These are phyloP conservation scores for Porodaedalea pini DNA, from an alignment of 1,284 basidiomycete species.

Conservation along the genomic window DNA sequence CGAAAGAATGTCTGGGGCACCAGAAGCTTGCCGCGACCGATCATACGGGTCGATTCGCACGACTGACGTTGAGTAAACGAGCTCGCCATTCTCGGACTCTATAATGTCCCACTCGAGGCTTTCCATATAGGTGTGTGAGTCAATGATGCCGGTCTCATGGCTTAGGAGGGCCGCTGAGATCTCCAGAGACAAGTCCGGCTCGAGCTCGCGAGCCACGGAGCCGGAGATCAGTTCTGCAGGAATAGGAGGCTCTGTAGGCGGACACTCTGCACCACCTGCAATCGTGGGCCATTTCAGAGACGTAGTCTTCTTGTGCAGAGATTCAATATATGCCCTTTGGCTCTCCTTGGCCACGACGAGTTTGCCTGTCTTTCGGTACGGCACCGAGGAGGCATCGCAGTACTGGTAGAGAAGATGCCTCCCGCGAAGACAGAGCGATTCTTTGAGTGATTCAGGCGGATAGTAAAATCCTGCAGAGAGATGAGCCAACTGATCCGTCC, in stretches of 20 bases:
- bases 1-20: constrained; percentile 30
- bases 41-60: constrained; percentile 77
- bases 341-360: constrained; percentile 73
- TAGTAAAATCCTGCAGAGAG: constrained; percentile 69
- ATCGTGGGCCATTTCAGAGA: constrained; percentile 49
- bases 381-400: constrained; percentile 65
- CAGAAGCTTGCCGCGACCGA: constrained; percentile 26
- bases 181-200: constrained; percentile 74
- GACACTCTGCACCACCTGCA: constrained; percentile 25
- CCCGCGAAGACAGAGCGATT: constrained; percentile 82
- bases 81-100: constrained; percentile 66
- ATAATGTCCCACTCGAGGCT: constrained; percentile 76
- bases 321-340: constrained; percentile 69
- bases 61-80: constrained; percentile 81
- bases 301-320: constrained; percentile 62
- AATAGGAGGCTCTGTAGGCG: constrained; percentile 37
- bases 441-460: constrained; percentile 83
- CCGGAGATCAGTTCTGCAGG: constrained; percentile 70
- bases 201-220: constrained; percentile 69
- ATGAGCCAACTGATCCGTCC: neutral
- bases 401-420: constrained; percentile 81
- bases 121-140: constrained; percentile 80
- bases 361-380: constrained; percentile 79
- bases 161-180: constrained; percentile 78
- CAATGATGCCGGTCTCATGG: constrained; percentile 88